These are phyloP conservation scores for Pluteus cervinus DNA, from an alignment of 768 basidiomycete species.

Conservation along the genomic window DNA sequence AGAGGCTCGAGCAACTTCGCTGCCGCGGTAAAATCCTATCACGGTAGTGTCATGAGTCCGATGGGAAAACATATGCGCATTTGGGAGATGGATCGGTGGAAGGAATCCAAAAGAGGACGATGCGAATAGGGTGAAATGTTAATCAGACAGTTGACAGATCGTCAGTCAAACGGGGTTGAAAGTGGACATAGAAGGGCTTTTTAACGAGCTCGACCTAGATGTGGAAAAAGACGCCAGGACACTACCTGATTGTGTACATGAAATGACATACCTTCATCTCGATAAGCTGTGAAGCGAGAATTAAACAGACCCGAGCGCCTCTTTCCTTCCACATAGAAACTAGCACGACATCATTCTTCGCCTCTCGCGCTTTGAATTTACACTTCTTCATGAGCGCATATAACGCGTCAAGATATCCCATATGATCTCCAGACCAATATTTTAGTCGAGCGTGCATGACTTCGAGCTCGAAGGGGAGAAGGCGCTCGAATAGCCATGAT, in stretches of 20 bases:
- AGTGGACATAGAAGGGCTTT: too few species aligned
- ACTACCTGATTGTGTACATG: too few species aligned
- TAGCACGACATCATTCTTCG: constrained; percentile 26
- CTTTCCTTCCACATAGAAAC: constrained; percentile 81
- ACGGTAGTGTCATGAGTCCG: not conserved
- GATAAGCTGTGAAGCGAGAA: constrained; percentile 74
- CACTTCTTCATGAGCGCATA: constrained; percentile 57
- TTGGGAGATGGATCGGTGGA: too few species aligned
- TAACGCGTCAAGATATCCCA: constrained; percentile 76
- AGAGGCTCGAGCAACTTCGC: constrained; percentile 63
- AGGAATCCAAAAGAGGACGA: too few species aligned
- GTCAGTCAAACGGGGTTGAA: too few species aligned
- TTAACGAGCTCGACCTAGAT: too few species aligned
- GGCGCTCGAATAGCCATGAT: constrained; percentile 50
- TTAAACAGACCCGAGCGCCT: constrained; percentile 66
- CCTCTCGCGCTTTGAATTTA: constrained; percentile 41
- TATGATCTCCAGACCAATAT: constrained; percentile 79
- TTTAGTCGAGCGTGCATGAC: constrained; percentile 70
- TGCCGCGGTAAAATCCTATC: constrained; percentile 68
- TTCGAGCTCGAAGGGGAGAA: constrained; percentile 57
- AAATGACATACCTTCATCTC: constrained; percentile 66
- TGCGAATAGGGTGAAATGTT: too few species aligned
- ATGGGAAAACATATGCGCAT: too few species aligned
- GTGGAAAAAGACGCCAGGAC: too few species aligned
- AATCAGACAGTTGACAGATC: too few species aligned